A percentile compares a stretch with the other conserved stretches of the same genome.
Conservation (phyloP, 2,329 filamentous ascomycete genomes). For the Fusarium aywerte region DNA sequence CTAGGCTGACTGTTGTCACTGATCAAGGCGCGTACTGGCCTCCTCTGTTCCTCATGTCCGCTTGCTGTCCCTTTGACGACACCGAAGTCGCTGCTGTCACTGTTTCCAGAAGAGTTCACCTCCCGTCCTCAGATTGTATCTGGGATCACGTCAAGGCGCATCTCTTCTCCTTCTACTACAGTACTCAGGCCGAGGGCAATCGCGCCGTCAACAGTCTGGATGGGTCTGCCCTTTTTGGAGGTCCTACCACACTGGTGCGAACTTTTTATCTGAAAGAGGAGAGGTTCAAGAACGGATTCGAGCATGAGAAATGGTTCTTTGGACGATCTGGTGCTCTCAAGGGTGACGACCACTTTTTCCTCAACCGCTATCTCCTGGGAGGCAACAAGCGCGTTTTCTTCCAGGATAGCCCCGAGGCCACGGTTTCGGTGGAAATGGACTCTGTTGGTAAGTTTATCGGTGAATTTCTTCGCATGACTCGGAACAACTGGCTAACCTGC, state of each 20-base stretch:
- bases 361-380: conserved; percentile 20
- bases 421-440: background rate
- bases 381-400: conserved; percentile 8
- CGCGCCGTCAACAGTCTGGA: conserved; percentile 17
- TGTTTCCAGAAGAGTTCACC: conserved; percentile 13
- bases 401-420: conserved; percentile 9
- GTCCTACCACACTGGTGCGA: conserved; percentile 22
- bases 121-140: background rate
- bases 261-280: background rate
- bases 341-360: conserved; percentile 29
- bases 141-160: conserved; percentile 5
- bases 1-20: conserved; percentile 11
- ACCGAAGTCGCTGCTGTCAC: conserved; percentile 13
- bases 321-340: conserved; percentile 10
- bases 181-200: conserved; percentile 8
- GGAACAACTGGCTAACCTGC: conserved; percentile 11
- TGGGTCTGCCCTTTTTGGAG: conserved; percentile 1
- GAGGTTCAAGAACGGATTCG: conserved; percentile 16
- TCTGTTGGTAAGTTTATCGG: conserved; percentile 3
- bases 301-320: conserved; percentile 23
- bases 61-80: conserved; percentile 21
- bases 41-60: conserved; percentile 6
- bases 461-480: conserved; percentile 10
- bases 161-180: conserved; percentile 16
- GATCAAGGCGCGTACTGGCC: conserved; percentile 36